phyloP scores from a whole-genome alignment of 1,284 basidiomycete species.

The Trichosporon asahii region DNA sequence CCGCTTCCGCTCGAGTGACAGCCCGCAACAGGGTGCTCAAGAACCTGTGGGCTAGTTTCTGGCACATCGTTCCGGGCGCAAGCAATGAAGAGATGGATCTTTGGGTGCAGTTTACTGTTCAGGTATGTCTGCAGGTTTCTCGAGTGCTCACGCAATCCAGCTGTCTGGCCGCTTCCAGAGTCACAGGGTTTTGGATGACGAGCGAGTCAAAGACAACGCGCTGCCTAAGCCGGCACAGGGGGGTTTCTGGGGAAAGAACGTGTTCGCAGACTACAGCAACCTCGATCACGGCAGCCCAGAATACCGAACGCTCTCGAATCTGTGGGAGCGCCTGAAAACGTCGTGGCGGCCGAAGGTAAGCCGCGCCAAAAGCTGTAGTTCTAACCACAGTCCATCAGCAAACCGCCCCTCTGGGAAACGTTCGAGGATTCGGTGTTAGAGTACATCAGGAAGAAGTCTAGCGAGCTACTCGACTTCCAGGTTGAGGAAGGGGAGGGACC shows the following conservation, averaged over 20 bases:
- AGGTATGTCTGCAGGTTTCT: not conserved
- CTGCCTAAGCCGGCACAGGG: not conserved
- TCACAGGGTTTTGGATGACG: not conserved
- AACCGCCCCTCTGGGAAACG: not conserved
- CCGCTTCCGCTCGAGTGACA: not conserved
- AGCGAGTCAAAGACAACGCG: not conserved
- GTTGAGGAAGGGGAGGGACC: not conserved
- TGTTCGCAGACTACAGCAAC: not conserved
- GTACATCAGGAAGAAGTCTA: not conserved
- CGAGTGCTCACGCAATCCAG: not conserved
- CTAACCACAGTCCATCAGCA: not conserved
- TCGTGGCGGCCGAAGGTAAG: not conserved
- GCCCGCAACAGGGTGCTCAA: not conserved
- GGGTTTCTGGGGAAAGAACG: not conserved
- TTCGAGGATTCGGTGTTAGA: not conserved
- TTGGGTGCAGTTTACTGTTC: not conserved
- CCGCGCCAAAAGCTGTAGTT: no score
- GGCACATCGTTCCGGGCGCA: not conserved
- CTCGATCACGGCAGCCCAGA: not conserved
- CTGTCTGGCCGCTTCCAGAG: not conserved
- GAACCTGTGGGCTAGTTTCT: not conserved
- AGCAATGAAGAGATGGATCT: not conserved
- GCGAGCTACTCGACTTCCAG: not conserved
- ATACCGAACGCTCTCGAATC: not conserved
- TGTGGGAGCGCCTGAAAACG: not conserved